Evolutionary conservation across 2,329 filamentous ascomycete genomes (phyloP).

Genomic region (Madurella mycetomatis): DNA sequence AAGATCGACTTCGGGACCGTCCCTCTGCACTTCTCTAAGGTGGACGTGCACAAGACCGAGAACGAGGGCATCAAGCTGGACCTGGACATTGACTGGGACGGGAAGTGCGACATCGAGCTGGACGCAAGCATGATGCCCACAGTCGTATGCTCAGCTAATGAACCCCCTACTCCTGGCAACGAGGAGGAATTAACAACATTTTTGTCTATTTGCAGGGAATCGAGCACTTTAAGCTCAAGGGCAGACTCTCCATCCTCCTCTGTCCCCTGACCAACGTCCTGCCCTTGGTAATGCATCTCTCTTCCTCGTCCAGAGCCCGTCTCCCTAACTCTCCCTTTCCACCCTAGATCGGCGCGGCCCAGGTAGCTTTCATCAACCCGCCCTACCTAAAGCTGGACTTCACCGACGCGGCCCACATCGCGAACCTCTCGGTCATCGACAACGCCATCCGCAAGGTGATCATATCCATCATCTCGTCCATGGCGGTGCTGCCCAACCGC

Average conservation of each 20-base stretch:
- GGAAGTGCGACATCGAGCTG: conserved; percentile 43
- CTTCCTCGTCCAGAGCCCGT: background rate
- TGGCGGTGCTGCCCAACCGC: conserved; percentile 46
- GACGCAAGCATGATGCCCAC: conserved; percentile 42
- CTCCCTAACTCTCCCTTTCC: background rate
- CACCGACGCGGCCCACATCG: conserved; percentile 43
- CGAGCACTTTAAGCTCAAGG: conserved; percentile 40
- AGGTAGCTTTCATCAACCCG: conserved; percentile 47
- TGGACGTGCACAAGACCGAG: conserved; percentile 43
- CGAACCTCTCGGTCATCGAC: conserved; percentile 39
- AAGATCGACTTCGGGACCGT: conserved; percentile 43
- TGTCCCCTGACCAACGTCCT: conserved; percentile 42
- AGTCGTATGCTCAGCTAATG: conserved; percentile 31
- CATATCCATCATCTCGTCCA: conserved; percentile 39
- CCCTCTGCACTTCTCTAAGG: conserved; percentile 38
- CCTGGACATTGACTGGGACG: conserved; percentile 44
- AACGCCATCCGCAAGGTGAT: conserved; percentile 42
- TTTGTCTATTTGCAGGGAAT: conserved; percentile 36
- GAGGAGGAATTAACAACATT: background rate
- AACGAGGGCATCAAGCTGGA: conserved; percentile 45
- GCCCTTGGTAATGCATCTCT: conserved; percentile 36
- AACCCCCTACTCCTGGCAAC: background rate
- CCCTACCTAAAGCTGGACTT: conserved; percentile 43
- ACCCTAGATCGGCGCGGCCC: conserved; percentile 43
- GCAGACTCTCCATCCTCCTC: conserved; percentile 41